phyloP scores from a whole-genome alignment of 805 yeast species.

The Candida xiaguanensis region DNA sequence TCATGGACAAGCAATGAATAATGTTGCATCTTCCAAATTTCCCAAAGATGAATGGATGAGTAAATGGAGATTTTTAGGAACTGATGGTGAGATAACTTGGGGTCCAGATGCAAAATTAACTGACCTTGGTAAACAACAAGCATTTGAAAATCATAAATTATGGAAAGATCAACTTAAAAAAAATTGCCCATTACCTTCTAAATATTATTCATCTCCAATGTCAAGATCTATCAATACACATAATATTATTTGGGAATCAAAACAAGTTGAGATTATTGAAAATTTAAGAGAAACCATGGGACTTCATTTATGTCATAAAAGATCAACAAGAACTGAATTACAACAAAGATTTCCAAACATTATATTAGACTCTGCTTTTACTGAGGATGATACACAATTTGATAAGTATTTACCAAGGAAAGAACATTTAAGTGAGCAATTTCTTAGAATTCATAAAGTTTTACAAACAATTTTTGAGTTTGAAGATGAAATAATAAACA shows the following conservation, averaged over 20 bases:
- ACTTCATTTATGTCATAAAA: conserved; percentile 53
- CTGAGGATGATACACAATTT: conserved; percentile 46
- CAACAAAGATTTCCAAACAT: conserved; percentile 33
- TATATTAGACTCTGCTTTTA: conserved; percentile 37
- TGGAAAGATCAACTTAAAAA: conserved; percentile 38
- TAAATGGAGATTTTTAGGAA: conserved; percentile 48
- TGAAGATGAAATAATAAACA: conserved; percentile 34
- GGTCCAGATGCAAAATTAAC: conserved; percentile 60
- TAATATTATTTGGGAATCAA: conserved; percentile 44
- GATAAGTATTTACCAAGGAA: conserved; percentile 20
- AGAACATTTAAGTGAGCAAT: conserved; percentile 47
- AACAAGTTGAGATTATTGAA: conserved; percentile 36
- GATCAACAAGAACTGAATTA: conserved; percentile 37
- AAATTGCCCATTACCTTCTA: conserved; percentile 49
- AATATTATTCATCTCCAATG: conserved; percentile 56
- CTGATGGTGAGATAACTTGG: conserved; percentile 52
- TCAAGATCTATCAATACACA: conserved; percentile 55
- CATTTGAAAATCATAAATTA: conserved; percentile 38
- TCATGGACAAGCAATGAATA: conserved; percentile 68
- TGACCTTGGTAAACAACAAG: conserved; percentile 50
- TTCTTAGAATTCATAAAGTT: conserved; percentile 41
- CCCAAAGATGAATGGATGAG: conserved; percentile 51
- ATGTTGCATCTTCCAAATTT: conserved; percentile 47
- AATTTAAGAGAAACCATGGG: conserved; percentile 58
- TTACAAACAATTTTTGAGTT: conserved; percentile 31